Percentiles rank a stretch among this genome's conserved stretches.
Evolutionary conservation across 352 stramenopile genomes (phyloP).

Genomic region (Peronospora destructor): DNA sequence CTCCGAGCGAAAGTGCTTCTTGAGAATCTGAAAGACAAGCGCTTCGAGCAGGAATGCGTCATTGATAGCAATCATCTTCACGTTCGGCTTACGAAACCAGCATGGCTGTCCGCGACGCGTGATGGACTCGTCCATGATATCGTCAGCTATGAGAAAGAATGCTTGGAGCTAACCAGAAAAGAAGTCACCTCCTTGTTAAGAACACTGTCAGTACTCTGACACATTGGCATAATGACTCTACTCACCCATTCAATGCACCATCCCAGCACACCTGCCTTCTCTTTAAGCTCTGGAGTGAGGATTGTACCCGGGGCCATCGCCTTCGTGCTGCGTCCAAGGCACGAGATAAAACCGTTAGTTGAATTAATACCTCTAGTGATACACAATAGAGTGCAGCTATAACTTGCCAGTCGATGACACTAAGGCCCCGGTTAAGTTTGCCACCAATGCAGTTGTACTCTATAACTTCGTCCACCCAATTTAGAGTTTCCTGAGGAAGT

Average conservation of each 20-base stretch:
- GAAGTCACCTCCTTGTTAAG: not conserved
- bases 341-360: not conserved
- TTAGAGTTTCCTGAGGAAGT: conserved; percentile 71
- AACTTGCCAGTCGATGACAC: conserved; percentile 85
- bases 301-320: conserved; percentile 40
- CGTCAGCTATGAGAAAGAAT: conserved; percentile 98
- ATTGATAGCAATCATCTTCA: conserved; percentile 95
- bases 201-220: not conserved
- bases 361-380: not conserved
- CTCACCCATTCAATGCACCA: conserved; percentile 97
- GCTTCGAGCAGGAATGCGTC: conserved; percentile 94
- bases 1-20: conserved; percentile 81
- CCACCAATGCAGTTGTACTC: conserved; percentile 97
- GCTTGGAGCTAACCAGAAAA: conserved; percentile 86
- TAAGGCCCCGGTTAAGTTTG: conserved; percentile 98
- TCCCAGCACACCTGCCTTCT: conserved; percentile 90
- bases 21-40: conserved; percentile 87
- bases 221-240: not conserved
- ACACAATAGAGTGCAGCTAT: no score
- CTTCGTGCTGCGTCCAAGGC: conserved; percentile 39
- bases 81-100: conserved; percentile 91
- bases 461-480: conserved; percentile 80
- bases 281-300: conserved; percentile 59
- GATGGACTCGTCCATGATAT: conserved; percentile 97
- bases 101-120: conserved; percentile 94